Percentiles rank a stretch among this genome's conserved stretches.
Evolutionary conservation across 2,329 filamentous ascomycete species (phyloP).

Genomic region (Hypoxylon sp.): DNA sequence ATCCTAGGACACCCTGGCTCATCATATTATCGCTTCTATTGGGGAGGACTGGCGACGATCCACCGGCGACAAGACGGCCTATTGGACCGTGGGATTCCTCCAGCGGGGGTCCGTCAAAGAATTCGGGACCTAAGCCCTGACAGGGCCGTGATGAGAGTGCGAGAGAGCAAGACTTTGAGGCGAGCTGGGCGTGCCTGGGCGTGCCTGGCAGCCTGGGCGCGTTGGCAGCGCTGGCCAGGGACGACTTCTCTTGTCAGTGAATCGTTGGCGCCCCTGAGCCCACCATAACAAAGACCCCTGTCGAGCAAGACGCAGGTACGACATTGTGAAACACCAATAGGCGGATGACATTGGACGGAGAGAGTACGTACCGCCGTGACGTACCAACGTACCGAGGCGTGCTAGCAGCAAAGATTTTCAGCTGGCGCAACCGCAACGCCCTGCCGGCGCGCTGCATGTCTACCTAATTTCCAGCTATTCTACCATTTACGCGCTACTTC

Average conservation of each 20-base stretch:
- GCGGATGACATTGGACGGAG: conserved; percentile 23
- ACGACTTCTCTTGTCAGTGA: too few relatives aligned
- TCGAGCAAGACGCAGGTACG: conserved; percentile 45
- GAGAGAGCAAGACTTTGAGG: too few relatives aligned
- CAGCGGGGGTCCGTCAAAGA: not conserved
- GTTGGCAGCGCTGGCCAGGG: too few relatives aligned
- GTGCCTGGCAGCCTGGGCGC: too few relatives aligned
- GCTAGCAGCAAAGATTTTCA: too few relatives aligned
- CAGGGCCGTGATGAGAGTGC: not conserved
- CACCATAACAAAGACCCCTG: conserved; percentile 31
- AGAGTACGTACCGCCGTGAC: too few relatives aligned
- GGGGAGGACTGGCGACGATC: conserved; percentile 32
- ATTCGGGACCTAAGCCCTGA: not conserved
- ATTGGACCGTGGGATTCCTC: conserved; percentile 15
- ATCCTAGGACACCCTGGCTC: conserved; percentile 12
- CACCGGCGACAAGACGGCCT: conserved; percentile 27
- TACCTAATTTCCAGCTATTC: not conserved
- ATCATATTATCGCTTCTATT: conserved; percentile 33
- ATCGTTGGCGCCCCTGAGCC: conserved; percentile 40
- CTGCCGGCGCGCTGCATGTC: conserved; percentile 25
- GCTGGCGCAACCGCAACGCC: conserved; percentile 24
- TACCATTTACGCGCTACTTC: not conserved
- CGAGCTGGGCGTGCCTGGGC: too few relatives aligned
- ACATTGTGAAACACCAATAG: conserved; percentile 46
- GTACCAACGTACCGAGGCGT: too few relatives aligned